Evolutionary conservation across 129 eudicot species (phyloP).

Genomic region (Apium graveolens): DNA sequence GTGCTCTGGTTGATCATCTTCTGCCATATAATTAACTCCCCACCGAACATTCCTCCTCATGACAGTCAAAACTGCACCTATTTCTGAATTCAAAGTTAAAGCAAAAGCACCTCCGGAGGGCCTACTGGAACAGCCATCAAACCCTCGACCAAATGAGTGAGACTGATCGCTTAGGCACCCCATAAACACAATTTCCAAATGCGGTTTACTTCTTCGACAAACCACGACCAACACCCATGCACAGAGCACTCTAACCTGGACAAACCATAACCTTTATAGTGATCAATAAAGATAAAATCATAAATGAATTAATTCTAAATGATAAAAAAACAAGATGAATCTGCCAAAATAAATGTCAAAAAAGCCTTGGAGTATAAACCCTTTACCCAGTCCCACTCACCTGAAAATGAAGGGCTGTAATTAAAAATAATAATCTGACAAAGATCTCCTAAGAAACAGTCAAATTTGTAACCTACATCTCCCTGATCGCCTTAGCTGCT

Average conservation of each 20-base stretch:
- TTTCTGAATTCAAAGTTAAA: conserved; percentile 76
- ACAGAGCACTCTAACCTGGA: conserved; percentile 19
- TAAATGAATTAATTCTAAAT: neutral
- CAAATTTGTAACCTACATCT: neutral
- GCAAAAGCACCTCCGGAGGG: conserved; percentile 44
- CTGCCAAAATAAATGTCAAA: neutral
- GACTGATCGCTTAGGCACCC: conserved; percentile 39
- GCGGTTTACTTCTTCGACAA: conserved; percentile 13
- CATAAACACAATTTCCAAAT: conserved; percentile 24
- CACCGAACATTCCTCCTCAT: conserved; percentile 92
- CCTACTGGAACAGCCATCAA: conserved; percentile 18
- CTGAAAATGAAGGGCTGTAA: neutral
- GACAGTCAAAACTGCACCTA: conserved; percentile 82
- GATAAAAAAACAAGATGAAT: neutral
- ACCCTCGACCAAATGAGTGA: conserved; percentile 25
- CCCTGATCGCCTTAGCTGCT: neutral
- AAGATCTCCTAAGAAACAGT: neutral
- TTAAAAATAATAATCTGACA: neutral
- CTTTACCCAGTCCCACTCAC: neutral
- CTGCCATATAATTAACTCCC: conserved; percentile 92
- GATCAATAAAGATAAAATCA: neutral
- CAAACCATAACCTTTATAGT: conserved; percentile 37
- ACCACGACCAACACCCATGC: conserved; percentile 16
- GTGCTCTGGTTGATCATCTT: conserved; percentile 87
- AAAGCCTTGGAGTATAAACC: too few relatives aligned